phyloP scores from a whole-genome alignment of 2,329 filamentous ascomycete genomes.

The Didymosphaeria variabile region DNA sequence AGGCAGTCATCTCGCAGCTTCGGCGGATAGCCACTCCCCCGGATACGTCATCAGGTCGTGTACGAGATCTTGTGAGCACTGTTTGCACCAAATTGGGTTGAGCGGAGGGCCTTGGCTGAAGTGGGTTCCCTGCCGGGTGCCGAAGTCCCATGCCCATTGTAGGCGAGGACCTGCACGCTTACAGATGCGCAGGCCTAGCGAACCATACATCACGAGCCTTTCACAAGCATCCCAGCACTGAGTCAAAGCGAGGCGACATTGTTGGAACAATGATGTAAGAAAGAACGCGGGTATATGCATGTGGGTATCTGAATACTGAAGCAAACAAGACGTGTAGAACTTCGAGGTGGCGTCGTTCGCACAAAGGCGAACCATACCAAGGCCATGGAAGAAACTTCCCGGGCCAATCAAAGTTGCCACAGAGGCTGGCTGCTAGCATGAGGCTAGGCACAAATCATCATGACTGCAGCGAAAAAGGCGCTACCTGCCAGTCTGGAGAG shows the following conservation, averaged over 20 bases:
- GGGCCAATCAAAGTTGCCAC: slow-evolving; percentile 11
- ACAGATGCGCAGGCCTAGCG: slow-evolving; percentile 23
- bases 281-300: neutral
- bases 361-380: slow-evolving; percentile 16
- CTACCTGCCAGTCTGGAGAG: slow-evolving; percentile 9
- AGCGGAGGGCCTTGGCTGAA: slow-evolving; percentile 37
- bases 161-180: slow-evolving; percentile 20
- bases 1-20: slow-evolving; percentile 33
- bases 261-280: neutral
- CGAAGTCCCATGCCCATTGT: slow-evolving; percentile 12
- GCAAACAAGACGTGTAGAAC: slow-evolving; percentile 6
- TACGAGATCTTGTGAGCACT: slow-evolving; percentile 21
- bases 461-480: slow-evolving; percentile 24
- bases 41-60: slow-evolving; percentile 41
- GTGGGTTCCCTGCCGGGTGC: slow-evolving; percentile 16
- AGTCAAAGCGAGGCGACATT: neutral
- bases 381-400: slow-evolving; percentile 2
- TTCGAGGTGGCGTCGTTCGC: neutral
- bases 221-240: slow-evolving; percentile 14
- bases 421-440: slow-evolving; percentile 6
- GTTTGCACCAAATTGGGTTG: slow-evolving; percentile 30
- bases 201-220: slow-evolving; percentile 15
- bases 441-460: slow-evolving; percentile 32
- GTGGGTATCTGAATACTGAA: slow-evolving; percentile 4
- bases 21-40: slow-evolving; percentile 6